These are phyloP conservation scores for Suhomyces maxii DNA, from an alignment of 1,139 yeast species.

Conservation along the genomic window DNA sequence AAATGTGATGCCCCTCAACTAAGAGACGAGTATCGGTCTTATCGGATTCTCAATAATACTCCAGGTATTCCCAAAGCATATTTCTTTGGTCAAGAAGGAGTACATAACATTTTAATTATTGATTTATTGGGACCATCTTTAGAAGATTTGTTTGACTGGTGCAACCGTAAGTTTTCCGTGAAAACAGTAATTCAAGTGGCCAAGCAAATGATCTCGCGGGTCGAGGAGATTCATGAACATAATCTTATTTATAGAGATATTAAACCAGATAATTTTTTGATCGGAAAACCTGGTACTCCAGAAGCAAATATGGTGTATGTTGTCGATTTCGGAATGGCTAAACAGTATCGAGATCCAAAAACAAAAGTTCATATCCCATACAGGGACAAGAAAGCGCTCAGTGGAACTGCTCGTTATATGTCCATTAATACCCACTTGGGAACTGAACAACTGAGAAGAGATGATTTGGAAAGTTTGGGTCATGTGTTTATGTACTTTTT, in stretches of 20 bases:
- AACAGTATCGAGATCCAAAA: slow-evolving; percentile 62
- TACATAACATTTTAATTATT: slow-evolving; percentile 71
- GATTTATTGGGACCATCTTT: slow-evolving; percentile 75
- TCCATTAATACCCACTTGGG: slow-evolving; percentile 66
- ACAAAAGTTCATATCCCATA: slow-evolving; percentile 61
- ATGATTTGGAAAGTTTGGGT: slow-evolving; percentile 62
- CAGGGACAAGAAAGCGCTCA: slow-evolving; percentile 60
- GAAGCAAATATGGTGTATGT: slow-evolving; percentile 57
- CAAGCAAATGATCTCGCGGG: slow-evolving; percentile 69
- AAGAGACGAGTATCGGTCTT: slow-evolving; percentile 74
- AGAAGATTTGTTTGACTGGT: slow-evolving; percentile 82
- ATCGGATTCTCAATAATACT: slow-evolving; percentile 61
- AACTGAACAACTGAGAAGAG: slow-evolving; percentile 64
- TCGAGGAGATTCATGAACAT: slow-evolving; percentile 66
- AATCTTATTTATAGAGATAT: slow-evolving; percentile 75
- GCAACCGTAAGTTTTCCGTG: slow-evolving; percentile 67
- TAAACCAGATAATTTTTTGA: slow-evolving; percentile 73
- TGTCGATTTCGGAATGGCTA: slow-evolving; percentile 66
- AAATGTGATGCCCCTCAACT: slow-evolving; percentile 81
- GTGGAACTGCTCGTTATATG: slow-evolving; percentile 69
- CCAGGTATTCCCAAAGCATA: slow-evolving; percentile 73
- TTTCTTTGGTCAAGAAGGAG: slow-evolving; percentile 79
- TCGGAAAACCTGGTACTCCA: slow-evolving; percentile 65
- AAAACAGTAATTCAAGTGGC: slow-evolving; percentile 75
- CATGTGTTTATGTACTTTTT: slow-evolving; percentile 65